Conservation (phyloP, 2,329 filamentous ascomycete genomes). For the Epichloe uncinata region DNA sequence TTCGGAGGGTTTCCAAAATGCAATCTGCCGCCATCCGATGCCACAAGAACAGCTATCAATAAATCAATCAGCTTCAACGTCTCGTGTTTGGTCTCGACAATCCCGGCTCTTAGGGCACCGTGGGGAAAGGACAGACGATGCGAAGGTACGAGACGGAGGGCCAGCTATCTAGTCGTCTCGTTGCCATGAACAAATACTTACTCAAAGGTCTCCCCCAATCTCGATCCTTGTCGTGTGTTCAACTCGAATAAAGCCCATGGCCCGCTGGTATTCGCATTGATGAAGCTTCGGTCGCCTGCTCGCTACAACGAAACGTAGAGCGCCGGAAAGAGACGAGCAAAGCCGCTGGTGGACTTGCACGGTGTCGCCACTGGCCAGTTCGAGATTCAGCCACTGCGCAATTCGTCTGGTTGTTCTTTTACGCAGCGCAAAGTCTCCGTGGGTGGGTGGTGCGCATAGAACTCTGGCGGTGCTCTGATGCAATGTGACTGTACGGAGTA, state of each 20-base stretch:
- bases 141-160: background rate
- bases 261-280: slow-evolving; percentile 10
- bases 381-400: background rate
- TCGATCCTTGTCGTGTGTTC: slow-evolving; percentile 17
- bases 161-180: background rate
- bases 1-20: too few species aligned
- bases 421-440: background rate
- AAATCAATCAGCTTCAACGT: background rate
- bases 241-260: slow-evolving; percentile 22
- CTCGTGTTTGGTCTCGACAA: background rate
- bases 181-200: slow-evolving; percentile 6
- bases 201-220: slow-evolving; percentile 17
- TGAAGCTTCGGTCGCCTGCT: background rate
- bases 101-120: background rate
- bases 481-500: background rate
- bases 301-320: background rate
- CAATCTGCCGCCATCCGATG: background rate
- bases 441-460: background rate
- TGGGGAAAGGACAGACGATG: too few species aligned
- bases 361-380: background rate
- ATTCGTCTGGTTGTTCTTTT: background rate
- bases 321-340: background rate
- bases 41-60: background rate
- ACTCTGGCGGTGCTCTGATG: background rate
- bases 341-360: background rate